Evolutionary conservation across 306 rosid species (phyloP).

Genomic region (Sesbania bispinosa): DNA sequence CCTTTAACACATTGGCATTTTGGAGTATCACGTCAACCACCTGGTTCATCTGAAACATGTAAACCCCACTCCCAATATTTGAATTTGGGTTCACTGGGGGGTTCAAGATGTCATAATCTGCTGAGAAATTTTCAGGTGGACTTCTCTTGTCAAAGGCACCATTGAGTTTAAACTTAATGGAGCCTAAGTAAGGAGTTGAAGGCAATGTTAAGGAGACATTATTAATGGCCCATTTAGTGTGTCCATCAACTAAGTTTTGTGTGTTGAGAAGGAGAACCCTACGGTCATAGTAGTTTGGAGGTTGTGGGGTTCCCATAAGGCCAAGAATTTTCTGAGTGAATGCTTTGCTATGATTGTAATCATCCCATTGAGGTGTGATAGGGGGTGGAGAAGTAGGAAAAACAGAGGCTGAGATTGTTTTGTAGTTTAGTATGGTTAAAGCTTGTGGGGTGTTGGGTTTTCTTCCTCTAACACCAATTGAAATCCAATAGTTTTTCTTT

Average conservation of each 20-base stretch:
- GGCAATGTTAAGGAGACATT: constrained; percentile 55
- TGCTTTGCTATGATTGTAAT: constrained; percentile 46
- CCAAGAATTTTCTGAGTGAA: constrained; percentile 49
- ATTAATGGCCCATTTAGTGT: constrained; percentile 62
- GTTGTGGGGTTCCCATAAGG: constrained; percentile 47
- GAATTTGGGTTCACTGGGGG: constrained; percentile 46
- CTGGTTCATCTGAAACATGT: constrained; percentile 22
- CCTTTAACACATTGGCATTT: constrained; percentile 42
- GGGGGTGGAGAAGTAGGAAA: constrained; percentile 60
- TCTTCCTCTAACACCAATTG: constrained; percentile 59
- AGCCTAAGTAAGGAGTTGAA: constrained; percentile 55
- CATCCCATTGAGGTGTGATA: constrained; percentile 57
- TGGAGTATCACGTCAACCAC: constrained; percentile 61
- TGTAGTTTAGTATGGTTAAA: constrained; percentile 57
- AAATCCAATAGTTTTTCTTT: constrained; percentile 60
- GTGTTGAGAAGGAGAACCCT: constrained; percentile 64
- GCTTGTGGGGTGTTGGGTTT: constrained; percentile 50
- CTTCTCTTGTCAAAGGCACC: constrained; percentile 21
- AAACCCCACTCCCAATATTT: constrained; percentile 40
- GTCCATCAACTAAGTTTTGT: constrained; percentile 55
- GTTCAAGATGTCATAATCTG: constrained; percentile 35
- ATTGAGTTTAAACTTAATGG: constrained; percentile 21
- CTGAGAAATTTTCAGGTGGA: constrained; percentile 40
- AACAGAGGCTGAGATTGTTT: constrained; percentile 40
- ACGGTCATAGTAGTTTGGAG: constrained; percentile 40